Percentiles rank a stretch among this genome's conserved stretches.
Conservation (phyloP, 164 flowering plant genomes). For the Cinnamomum micranthum region DNA sequence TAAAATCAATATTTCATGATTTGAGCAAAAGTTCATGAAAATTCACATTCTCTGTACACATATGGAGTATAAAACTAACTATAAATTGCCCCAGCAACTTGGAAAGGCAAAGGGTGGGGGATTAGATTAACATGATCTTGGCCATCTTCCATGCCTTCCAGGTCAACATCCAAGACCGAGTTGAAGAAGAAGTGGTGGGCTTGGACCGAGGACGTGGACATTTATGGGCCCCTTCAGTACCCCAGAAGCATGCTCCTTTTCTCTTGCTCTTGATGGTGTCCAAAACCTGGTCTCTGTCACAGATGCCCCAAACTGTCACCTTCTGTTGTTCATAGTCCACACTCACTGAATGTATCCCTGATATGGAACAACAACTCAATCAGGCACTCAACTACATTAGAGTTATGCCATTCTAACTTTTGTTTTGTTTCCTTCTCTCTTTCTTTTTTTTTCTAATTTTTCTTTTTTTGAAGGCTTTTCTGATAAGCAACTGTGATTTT, state of each 20-base stretch:
- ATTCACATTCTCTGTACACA: background rate
- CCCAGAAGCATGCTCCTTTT: constrained; percentile 69
- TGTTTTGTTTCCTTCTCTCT: no score
- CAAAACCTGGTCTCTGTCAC: constrained; percentile 53
- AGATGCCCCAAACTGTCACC: constrained; percentile 37
- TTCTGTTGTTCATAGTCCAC: constrained; percentile 26
- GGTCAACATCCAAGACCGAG: constrained; percentile 25
- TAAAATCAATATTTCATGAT: no score
- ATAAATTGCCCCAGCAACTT: background rate
- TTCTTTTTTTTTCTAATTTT: no score
- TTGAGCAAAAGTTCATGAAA: background rate
- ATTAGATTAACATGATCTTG: background rate
- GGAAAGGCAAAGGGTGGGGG: background rate
- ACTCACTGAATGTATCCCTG: constrained; percentile 72
- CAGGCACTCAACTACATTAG: no score
- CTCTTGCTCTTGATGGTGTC: constrained; percentile 54
- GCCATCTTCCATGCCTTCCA: constrained; percentile 45
- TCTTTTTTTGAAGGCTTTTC: no score
- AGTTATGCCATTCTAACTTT: no score
- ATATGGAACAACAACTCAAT: background rate
- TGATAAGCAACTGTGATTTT: no score
- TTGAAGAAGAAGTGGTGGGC: background rate
- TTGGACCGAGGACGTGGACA: constrained; percentile 9
- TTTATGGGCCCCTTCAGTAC: constrained; percentile 26
- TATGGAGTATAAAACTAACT: no score